Conservation (phyloP, 2,329 filamentous ascomycete species). For the Akanthomyces muscarius region DNA sequence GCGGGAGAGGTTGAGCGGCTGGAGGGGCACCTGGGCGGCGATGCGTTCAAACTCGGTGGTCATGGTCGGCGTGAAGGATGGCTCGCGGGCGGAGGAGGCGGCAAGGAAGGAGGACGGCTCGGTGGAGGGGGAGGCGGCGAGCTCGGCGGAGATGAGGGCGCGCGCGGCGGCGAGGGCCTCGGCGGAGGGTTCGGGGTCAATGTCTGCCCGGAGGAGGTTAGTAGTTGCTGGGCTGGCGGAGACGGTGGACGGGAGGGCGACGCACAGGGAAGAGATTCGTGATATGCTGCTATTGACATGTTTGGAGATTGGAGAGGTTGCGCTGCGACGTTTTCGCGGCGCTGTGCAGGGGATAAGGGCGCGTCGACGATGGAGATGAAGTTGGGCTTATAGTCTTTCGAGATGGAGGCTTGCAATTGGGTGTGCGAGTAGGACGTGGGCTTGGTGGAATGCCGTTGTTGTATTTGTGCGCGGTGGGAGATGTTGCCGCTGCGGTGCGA, state of each 20-base stretch:
- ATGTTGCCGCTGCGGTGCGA: background rate
- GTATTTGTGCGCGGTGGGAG: background rate
- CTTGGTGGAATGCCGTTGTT: background rate
- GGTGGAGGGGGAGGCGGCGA: constrained; percentile 54
- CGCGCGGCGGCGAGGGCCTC: constrained; percentile 62
- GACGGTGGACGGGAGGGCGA: background rate
- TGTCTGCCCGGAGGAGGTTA: constrained; percentile 52
- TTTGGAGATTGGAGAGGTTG: background rate
- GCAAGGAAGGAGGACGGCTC: constrained; percentile 51
- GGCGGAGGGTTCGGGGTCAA: constrained; percentile 69
- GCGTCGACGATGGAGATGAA: background rate
- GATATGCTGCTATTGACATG: constrained; percentile 41
- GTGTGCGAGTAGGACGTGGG: background rate
- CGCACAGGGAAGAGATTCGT: constrained; percentile 79
- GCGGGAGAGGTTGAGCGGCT: constrained; percentile 67
- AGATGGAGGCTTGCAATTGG: background rate
- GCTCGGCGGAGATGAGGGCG: constrained; percentile 65
- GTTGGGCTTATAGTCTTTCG: background rate
- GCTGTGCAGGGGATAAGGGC: background rate
- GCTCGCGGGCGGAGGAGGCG: constrained; percentile 39
- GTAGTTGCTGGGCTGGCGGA: background rate
- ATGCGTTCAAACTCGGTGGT: constrained; percentile 66
- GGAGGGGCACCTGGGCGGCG: constrained; percentile 38
- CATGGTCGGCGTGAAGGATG: constrained; percentile 62
- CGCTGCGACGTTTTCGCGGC: background rate